Evolutionary conservation across 495 filamentous ascomycete genomes (phyloP).

Genomic region (Apiosordaria backusii): DNA sequence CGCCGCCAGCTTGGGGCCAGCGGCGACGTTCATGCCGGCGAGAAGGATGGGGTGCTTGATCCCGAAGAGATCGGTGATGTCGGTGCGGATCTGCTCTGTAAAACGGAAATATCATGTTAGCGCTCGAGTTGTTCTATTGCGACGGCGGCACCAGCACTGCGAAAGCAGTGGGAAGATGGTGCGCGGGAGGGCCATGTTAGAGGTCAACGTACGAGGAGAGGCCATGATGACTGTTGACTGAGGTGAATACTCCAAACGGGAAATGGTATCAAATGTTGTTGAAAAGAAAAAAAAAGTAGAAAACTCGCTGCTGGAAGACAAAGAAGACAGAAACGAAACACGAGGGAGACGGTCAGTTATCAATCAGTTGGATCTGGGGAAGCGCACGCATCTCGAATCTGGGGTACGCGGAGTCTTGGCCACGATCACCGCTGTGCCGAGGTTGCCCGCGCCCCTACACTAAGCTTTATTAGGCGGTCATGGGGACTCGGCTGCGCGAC

Average conservation of each 20-base stretch:
- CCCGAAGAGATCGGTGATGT: slow-evolving; percentile 88
- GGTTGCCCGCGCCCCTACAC: background rate
- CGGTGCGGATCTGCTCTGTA: slow-evolving; percentile 80
- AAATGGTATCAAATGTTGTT: slow-evolving; percentile 22
- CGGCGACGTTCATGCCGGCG: slow-evolving; percentile 98
- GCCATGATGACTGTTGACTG: slow-evolving; percentile 64
- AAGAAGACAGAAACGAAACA: slow-evolving; percentile 2
- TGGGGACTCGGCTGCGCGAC: background rate
- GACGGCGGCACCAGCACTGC: too few species aligned
- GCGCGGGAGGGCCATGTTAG: background rate
- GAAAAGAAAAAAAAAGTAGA: slow-evolving; percentile 11
- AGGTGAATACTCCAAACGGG: background rate
- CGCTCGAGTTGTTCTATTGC: background rate
- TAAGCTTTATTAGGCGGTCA: background rate
- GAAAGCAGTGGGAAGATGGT: background rate
- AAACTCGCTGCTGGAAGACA: slow-evolving; percentile 3
- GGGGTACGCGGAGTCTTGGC: background rate
- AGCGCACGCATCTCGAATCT: slow-evolving; percentile 16
- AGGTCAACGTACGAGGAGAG: slow-evolving; percentile 66
- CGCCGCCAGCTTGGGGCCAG: slow-evolving; percentile 92
- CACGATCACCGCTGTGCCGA: background rate
- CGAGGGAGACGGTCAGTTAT: slow-evolving; percentile 4
- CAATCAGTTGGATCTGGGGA: slow-evolving; percentile 9
- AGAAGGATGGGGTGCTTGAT: slow-evolving; percentile 96
- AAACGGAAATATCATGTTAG: slow-evolving; percentile 14